These are phyloP conservation scores for Boletus fagicola DNA, from an alignment of 768 basidiomycete genomes.

Conservation along the genomic window DNA sequence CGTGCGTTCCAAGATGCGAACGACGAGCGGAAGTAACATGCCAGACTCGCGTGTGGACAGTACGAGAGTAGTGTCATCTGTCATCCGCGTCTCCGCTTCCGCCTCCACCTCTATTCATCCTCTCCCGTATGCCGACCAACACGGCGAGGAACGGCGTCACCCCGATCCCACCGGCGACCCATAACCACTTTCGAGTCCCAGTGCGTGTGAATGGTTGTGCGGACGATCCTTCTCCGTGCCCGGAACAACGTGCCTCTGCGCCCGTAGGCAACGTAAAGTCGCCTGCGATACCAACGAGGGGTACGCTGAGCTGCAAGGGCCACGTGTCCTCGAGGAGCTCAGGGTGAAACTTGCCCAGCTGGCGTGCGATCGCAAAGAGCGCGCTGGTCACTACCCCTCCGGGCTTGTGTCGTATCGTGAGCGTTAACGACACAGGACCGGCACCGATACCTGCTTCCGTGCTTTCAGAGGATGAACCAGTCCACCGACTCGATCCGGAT, in stretches of 20 bases:
- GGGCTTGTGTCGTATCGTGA: conserved; percentile 58
- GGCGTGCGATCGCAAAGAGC: conserved; percentile 48
- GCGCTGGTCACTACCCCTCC: conserved; percentile 55
- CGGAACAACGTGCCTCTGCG: not conserved
- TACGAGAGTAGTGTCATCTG: conserved; percentile 46
- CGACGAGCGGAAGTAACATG: conserved; percentile 43
- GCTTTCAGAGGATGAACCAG: not conserved
- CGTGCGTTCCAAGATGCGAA: conserved; percentile 2
- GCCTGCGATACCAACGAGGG: conserved; percentile 52
- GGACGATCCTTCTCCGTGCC: not conserved
- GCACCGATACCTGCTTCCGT: not conserved
- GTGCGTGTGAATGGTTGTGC: not conserved
- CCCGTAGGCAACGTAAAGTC: conserved; percentile 42
- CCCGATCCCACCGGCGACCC: conserved; percentile 65
- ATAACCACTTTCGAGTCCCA: conserved; percentile 38
- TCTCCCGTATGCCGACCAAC: conserved; percentile 32
- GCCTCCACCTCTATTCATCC: not conserved
- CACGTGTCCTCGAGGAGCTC: conserved; percentile 42
- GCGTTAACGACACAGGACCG: conserved; percentile 28
- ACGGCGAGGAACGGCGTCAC: conserved; percentile 64
- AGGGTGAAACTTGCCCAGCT: conserved; percentile 39
- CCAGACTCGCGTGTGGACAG: conserved; percentile 56
- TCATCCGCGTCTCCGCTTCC: conserved; percentile 10
- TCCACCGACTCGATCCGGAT: conserved; percentile 34
- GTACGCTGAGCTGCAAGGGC: conserved; percentile 39